Base-by-base conservation (phyloP, 495 filamentous ascomycete genomes). In the Aspergillus biplanus region DNA sequence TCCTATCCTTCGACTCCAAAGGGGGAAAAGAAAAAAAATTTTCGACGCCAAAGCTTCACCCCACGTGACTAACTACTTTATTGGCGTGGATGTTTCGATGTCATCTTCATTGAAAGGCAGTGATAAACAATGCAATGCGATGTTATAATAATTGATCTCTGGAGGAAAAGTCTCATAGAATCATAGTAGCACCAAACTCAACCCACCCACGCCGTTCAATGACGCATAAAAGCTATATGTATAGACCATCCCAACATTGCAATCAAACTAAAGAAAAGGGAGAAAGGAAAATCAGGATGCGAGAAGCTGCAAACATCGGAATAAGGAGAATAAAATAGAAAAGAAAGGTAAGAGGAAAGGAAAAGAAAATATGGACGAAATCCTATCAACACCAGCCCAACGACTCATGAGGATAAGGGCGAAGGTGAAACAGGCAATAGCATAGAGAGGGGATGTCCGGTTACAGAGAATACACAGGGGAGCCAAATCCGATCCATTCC, bases 351-450 rank as follows among this genome's bases (percentile, higher is more conserved):
- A 31, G 9, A 49, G 15, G 44, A 47, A 63, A 16, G 15, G 47
- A 0, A 66, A 58, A 57, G 8, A 58, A 72, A 53, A 69, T 71
- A 39, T 46, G 39, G 49, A 59, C 46, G 39, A 65, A 63, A 56
- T 58, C 61, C 65, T 56, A 61, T 63, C 44, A 59, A 65, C 61
- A 67, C 61, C 68, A 64, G 59, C 53, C 61, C 63, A 68, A 67
- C 46, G 64, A 64, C 50, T 59, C 55, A 60, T 42, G 33, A 63
- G 44, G 52, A 63, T 58, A 60, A 15, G 16, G 49, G 54, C 44
- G 18, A 37, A 52, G 27, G 52, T 27, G 8, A 46, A 63, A 56
- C 31, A 52, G 52, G 52, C 21, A 49, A 58, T 46, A 56, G 18
- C 46, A 48, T 56, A 48, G 60, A 42, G 48, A 44, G 48, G 37